Percentiles rank a stretch among this genome's conserved stretches.
Evolutionary conservation across 192 early-diverging fungal genomes (phyloP).

Genomic region (Geosiphon pyriformis): DNA sequence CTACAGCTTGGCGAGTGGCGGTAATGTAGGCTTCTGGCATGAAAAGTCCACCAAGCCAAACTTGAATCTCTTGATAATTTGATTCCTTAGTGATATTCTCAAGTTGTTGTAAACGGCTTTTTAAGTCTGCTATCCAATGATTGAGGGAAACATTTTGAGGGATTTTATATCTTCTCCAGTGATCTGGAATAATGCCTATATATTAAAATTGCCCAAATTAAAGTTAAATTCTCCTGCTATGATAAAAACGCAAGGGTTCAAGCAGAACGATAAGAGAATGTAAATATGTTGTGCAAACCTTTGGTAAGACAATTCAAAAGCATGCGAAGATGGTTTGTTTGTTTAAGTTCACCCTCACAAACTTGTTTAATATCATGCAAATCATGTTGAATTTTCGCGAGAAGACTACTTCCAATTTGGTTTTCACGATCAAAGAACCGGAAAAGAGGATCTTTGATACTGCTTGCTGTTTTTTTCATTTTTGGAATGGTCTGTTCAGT

Average conservation of each 20-base stretch:
- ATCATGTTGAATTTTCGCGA: conserved; percentile 61
- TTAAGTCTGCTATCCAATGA: conserved; percentile 72
- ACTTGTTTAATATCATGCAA: conserved; percentile 56
- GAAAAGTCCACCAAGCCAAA: conserved; percentile 88
- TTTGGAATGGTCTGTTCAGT: conserved; percentile 18
- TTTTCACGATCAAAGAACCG: conserved; percentile 83
- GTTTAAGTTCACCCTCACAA: conserved; percentile 74
- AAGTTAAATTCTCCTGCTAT: neutral
- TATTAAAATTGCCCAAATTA: neutral
- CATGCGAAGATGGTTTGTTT: conserved; percentile 79
- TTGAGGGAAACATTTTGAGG: conserved; percentile 52
- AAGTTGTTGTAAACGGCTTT: conserved; percentile 61
- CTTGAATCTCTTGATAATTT: conserved; percentile 29
- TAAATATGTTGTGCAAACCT: conserved; percentile 30
- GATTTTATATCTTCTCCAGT: conserved; percentile 68
- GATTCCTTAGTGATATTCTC: conserved; percentile 40
- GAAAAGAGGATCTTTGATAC: conserved; percentile 63
- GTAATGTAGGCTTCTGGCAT: conserved; percentile 89
- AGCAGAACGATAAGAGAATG: neutral
- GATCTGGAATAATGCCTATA: conserved; percentile 48
- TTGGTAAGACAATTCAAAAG: conserved; percentile 65
- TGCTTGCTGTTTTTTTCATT: conserved; percentile 27
- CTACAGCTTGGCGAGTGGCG: conserved; percentile 80
- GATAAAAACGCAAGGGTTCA: neutral
- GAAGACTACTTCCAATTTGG: conserved; percentile 51